phyloP scores from a whole-genome alignment of 2,329 filamentous ascomycete genomes.

The Gnomoniopsis sp. region DNA sequence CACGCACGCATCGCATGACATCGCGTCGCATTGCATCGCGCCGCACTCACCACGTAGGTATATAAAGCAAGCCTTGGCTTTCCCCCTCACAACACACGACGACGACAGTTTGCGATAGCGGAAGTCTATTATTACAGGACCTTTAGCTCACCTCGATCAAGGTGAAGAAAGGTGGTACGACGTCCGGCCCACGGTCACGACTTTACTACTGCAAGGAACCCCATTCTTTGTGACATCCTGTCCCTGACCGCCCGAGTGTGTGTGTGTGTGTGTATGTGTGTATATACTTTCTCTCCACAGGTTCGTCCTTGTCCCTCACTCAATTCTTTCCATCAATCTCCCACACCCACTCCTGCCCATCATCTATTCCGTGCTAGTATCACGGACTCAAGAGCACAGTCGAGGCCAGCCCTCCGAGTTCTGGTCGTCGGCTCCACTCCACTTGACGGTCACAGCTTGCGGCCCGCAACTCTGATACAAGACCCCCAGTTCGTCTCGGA shows the following conservation, averaged over 20 bases:
- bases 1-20: not conserved
- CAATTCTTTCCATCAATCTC: no score
- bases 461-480: constrained; percentile 10
- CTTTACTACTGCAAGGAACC: not conserved
- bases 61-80: not conserved
- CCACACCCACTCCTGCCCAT: no score
- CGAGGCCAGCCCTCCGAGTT: no score
- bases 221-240: not conserved
- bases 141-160: no score
- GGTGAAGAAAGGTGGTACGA: not conserved
- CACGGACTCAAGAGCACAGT: no score
- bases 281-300: not conserved
- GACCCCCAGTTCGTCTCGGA: not conserved
- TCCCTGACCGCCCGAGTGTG: not conserved
- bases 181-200: not conserved
- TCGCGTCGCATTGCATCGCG: not conserved
- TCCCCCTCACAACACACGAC: not conserved
- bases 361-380: no score
- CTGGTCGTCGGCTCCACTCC: not conserved
- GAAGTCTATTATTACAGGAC: no score
- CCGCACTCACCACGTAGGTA: no score
- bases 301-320: not conserved
- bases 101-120: not conserved
- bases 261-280: no score
- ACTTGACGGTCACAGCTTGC: not conserved